Evolutionary conservation across 306 rosid genomes (phyloP).

Genomic region (Aeschynomene evenia): DNA sequence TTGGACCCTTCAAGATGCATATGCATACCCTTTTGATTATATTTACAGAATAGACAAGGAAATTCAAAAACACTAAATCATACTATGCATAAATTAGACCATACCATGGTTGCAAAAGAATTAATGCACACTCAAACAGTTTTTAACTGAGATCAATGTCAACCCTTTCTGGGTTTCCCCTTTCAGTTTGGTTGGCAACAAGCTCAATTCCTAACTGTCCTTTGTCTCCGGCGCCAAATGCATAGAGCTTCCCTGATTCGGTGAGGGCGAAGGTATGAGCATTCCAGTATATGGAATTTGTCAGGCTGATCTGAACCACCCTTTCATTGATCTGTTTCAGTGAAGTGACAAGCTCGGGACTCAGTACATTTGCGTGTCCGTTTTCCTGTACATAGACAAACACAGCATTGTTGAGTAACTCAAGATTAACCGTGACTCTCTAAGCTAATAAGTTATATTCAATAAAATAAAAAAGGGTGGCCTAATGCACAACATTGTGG

Average conservation of each 20-base stretch:
- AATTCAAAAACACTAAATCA: constrained; percentile 48
- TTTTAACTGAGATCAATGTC: constrained; percentile 73
- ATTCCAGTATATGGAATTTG: constrained; percentile 86
- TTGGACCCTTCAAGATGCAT: constrained; percentile 46
- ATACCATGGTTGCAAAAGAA: constrained; percentile 36
- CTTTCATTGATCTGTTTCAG: constrained; percentile 70
- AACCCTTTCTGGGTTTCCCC: constrained; percentile 75
- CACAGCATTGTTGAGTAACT: constrained; percentile 12
- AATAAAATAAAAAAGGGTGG: no score
- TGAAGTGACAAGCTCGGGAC: constrained; percentile 73
- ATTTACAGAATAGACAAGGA: constrained; percentile 62
- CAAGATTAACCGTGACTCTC: neutral
- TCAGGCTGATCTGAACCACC: constrained; percentile 87
- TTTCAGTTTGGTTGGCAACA: constrained; percentile 65
- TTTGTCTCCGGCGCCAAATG: constrained; percentile 94
- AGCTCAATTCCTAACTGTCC: constrained; percentile 90
- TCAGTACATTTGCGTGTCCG: constrained; percentile 61
- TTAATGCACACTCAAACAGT: constrained; percentile 13
- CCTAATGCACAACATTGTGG: no score
- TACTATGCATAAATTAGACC: constrained; percentile 61
- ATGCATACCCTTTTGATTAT: constrained; percentile 38
- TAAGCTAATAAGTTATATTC: no score
- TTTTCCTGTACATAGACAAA: constrained; percentile 53
- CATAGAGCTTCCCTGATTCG: constrained; percentile 83
- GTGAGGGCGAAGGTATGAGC: constrained; percentile 97